phyloP scores from a whole-genome alignment of 1,284 basidiomycete genomes.

The Malassezia slooffiae region DNA sequence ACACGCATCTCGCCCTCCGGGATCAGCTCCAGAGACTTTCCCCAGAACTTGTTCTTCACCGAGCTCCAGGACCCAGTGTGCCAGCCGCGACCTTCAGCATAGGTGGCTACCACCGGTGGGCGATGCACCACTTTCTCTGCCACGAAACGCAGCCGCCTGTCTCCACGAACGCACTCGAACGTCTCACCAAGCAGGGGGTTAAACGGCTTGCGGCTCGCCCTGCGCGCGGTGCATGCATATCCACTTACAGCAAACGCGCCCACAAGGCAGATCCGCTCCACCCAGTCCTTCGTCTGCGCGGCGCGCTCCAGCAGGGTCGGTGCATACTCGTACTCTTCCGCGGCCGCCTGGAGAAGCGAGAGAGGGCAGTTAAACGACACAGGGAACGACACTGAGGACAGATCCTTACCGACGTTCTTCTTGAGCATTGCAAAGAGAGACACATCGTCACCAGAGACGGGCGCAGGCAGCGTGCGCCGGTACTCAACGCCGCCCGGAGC shows the following conservation, averaged over 20 bases:
- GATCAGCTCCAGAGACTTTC: conserved; percentile 43
- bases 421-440: conserved; percentile 74
- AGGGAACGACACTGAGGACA: conserved; percentile 46
- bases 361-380: conserved; percentile 47
- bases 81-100: conserved; percentile 43
- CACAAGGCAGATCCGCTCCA: conserved; percentile 37
- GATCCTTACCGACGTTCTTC: conserved; percentile 61
- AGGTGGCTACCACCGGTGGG: conserved; percentile 38
- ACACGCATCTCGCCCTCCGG: conserved; percentile 32
- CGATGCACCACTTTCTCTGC: conserved; percentile 46
- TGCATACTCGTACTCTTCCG: conserved; percentile 46
- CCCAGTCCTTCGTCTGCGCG: conserved; percentile 27
- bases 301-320: conserved; percentile 41
- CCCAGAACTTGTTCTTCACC: conserved; percentile 47
- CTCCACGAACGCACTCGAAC: conserved; percentile 42
- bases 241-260: conserved; percentile 40
- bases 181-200: conserved; percentile 46
- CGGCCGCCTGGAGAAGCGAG: conserved; percentile 39
- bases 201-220: conserved; percentile 44
- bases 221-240: conserved; percentile 39
- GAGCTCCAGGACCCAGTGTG: conserved; percentile 29
- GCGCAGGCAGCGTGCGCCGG: conserved; percentile 53
- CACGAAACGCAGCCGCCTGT: conserved; percentile 34
- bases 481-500: too few relatives aligned
- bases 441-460: conserved; percentile 62